phyloP scores from a whole-genome alignment of 2,329 filamentous ascomycete genomes.

The Pseudogymnoascus sp. region DNA sequence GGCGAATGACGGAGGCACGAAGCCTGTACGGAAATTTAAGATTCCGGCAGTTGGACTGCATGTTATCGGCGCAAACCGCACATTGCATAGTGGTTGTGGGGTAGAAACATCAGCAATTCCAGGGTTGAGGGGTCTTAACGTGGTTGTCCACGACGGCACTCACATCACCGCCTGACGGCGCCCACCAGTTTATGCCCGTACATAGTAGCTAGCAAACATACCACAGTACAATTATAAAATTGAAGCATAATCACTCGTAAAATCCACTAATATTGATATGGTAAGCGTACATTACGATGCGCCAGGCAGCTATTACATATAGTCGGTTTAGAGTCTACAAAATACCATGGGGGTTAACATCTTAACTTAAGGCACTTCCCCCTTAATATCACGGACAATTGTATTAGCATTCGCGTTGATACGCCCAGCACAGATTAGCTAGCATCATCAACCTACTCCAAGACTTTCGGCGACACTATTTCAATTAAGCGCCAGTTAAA shows the following conservation, averaged over 20 bases:
- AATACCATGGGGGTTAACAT: neutral
- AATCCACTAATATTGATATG: neutral
- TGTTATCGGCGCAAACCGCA: neutral
- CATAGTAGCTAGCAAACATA: neutral
- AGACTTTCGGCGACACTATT: neutral
- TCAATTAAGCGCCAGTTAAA: neutral
- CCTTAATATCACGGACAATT: neutral
- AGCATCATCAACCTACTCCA: neutral
- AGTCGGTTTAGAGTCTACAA: neutral
- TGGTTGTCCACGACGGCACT: neutral
- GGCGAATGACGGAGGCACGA: neutral
- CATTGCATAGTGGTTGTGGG: neutral
- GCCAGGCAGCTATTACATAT: neutral
- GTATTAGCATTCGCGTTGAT: neutral
- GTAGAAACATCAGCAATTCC: neutral
- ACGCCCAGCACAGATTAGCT: neutral
- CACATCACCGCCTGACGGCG: neutral
- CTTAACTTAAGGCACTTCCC: neutral
- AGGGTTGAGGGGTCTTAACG: neutral
- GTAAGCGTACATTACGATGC: neutral
- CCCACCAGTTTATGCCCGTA: neutral
- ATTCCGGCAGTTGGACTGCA: neutral
- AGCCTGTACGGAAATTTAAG: neutral
- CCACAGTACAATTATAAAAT: neutral
- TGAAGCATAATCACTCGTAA: neutral